A percentile compares a stretch with the other conserved stretches of the same genome.
These are phyloP conservation scores for Phialophora tarda DNA, from an alignment of 2,329 filamentous ascomycete species.

Conservation along the genomic window DNA sequence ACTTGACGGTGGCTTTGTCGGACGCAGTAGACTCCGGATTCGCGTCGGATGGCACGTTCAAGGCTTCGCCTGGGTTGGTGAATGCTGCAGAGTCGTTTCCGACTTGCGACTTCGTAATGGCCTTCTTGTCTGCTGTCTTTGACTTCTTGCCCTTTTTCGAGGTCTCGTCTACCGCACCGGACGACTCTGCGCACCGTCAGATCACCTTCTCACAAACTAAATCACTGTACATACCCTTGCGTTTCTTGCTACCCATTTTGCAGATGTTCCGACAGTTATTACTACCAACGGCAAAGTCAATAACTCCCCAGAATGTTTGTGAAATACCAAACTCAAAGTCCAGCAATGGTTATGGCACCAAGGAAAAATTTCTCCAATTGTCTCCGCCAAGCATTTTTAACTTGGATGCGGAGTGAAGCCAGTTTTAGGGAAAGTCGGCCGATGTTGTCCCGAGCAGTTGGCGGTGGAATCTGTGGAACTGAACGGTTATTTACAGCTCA, in stretches of 20 bases:
- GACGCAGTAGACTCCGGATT: conserved; percentile 37
- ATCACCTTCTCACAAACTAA: background rate
- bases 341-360: too few relatives aligned
- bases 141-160: conserved; percentile 58
- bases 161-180: conserved; percentile 44
- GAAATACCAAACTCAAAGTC: background rate
- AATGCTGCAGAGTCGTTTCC: conserved; percentile 39
- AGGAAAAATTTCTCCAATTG: conserved; percentile 26
- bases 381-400: conserved; percentile 11
- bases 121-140: conserved; percentile 44
- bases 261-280: background rate
- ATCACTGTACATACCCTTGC: conserved; percentile 34
- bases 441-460: background rate
- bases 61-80: background rate
- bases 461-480: too few relatives aligned
- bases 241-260: conserved; percentile 39
- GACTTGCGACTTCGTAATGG: conserved; percentile 42
- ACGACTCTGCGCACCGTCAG: conserved; percentile 26
- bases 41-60: conserved; percentile 2
- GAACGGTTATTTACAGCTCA: too few relatives aligned
- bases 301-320: background rate
- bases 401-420: background rate
- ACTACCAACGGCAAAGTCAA: background rate
- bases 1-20: conserved; percentile 45
- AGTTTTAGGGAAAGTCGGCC: background rate